phyloP scores from a whole-genome alignment of 2,329 filamentous ascomycete genomes.

The Colletotrichum sp. region DNA sequence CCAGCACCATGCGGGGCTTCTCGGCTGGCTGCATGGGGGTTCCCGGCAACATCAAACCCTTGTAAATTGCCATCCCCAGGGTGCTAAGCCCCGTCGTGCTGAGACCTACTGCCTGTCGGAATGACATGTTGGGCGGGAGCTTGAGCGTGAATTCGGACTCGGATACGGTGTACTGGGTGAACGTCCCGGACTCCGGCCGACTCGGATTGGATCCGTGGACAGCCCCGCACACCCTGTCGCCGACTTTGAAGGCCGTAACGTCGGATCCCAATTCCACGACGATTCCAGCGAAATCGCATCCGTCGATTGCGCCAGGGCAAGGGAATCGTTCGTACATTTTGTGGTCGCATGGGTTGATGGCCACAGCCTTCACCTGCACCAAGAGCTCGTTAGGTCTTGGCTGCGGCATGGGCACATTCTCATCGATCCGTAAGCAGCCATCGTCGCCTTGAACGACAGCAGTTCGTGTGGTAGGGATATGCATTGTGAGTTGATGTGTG shows the following conservation, averaged over 20 bases:
- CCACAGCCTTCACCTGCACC: conserved; percentile 23
- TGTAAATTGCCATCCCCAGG: conserved; percentile 24
- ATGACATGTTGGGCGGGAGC: conserved; percentile 18
- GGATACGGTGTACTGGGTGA: conserved; percentile 20
- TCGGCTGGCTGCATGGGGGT: conserved; percentile 11
- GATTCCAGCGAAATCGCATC: conserved; percentile 33
- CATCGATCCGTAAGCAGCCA: background rate
- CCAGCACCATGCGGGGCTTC: conserved; percentile 20
- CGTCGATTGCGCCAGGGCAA: conserved; percentile 24
- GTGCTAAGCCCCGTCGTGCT: conserved; percentile 15
- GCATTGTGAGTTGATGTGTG: background rate
- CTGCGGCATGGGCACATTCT: background rate
- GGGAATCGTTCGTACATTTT: conserved; percentile 29
- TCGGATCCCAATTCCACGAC: conserved; percentile 28
- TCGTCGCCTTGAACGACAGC: background rate
- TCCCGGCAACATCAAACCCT: conserved; percentile 22
- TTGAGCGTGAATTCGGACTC: conserved; percentile 10
- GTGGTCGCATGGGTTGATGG: conserved; percentile 32
- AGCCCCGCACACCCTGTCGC: conserved; percentile 31
- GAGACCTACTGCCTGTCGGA: conserved; percentile 19
- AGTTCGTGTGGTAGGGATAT: background rate
- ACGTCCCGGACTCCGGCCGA: conserved; percentile 22
- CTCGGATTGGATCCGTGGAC: conserved; percentile 19
- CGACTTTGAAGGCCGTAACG: conserved; percentile 12
- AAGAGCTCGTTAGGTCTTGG: background rate